Evolutionary conservation across 495 filamentous ascomycete genomes (phyloP).

Genomic region (Zalerion maritima): DNA sequence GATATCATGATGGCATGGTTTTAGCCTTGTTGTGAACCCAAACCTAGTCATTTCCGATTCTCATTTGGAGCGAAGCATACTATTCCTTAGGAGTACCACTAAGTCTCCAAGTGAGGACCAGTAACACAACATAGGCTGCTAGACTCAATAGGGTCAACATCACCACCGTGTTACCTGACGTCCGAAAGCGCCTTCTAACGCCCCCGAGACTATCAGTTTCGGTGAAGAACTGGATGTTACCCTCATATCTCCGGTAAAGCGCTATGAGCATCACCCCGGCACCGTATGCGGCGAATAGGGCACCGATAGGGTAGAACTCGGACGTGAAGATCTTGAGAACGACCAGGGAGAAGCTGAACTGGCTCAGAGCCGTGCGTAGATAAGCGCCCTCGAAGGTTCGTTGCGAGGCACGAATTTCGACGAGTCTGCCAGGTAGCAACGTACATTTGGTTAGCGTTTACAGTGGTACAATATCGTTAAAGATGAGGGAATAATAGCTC

Average conservation of each 20-base stretch:
- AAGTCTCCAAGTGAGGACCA: conserved; percentile 59
- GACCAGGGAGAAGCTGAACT: conserved; percentile 89
- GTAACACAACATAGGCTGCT: conserved; percentile 63
- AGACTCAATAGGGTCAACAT: conserved; percentile 70
- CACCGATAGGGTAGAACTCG: conserved; percentile 89
- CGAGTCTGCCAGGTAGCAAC: conserved; percentile 38
- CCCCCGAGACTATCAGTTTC: conserved; percentile 45
- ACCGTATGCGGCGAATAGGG: conserved; percentile 83
- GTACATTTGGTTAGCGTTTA: no score
- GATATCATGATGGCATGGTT: no score
- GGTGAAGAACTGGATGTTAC: conserved; percentile 86
- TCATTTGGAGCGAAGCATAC: no score
- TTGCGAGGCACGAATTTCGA: conserved; percentile 88
- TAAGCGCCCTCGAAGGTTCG: conserved; percentile 96
- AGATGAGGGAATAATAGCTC: no score
- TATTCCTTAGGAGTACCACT: no score
- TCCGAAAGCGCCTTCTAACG: conserved; percentile 63
- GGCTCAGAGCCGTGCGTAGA: conserved; percentile 79
- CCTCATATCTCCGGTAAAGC: conserved; percentile 69
- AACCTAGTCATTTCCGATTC: no score
- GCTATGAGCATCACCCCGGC: conserved; percentile 68
- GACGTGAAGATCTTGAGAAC: conserved; percentile 92
- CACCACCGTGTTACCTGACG: conserved; percentile 72
- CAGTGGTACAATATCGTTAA: no score
- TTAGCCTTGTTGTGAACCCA: no score